phyloP scores from a whole-genome alignment of 306 rosid genomes.

The Trifolium pratense region DNA sequence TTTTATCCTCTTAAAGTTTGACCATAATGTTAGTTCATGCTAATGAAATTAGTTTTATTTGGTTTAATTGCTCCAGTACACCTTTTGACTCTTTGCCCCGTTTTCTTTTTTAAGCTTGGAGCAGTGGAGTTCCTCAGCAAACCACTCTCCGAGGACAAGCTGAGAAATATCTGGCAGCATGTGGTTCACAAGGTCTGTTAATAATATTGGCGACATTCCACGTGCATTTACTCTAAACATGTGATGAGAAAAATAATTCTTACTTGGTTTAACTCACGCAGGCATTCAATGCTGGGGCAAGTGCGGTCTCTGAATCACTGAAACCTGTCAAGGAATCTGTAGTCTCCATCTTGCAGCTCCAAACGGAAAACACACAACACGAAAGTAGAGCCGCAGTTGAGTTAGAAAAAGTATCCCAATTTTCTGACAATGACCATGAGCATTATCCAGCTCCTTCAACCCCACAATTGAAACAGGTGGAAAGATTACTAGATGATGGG shows the following conservation, averaged over 20 bases:
- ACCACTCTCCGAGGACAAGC: conserved; percentile 89
- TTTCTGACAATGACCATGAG: conserved; percentile 56
- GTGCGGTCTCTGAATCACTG: conserved; percentile 52
- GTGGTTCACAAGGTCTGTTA: conserved; percentile 93
- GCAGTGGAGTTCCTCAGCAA: conserved; percentile 88
- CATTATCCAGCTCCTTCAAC: conserved; percentile 94
- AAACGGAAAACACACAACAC: conserved; percentile 50
- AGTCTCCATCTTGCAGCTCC: conserved; percentile 60
- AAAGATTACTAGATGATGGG: conserved; percentile 69
- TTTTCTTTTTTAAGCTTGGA: conserved; percentile 71
- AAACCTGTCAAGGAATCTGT: conserved; percentile 68
- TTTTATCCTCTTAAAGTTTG: conserved; percentile 16
- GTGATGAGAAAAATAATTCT: conserved; percentile 40
- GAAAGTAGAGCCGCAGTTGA: conserved; percentile 43
- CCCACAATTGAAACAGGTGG: conserved; percentile 80
- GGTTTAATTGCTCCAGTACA: conserved; percentile 8
- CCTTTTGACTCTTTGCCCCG: conserved; percentile 38
- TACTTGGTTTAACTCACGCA: conserved; percentile 52
- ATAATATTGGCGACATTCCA: conserved; percentile 8
- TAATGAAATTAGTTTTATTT: conserved; percentile 16
- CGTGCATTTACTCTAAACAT: conserved; percentile 19
- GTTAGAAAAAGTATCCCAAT: conserved; percentile 40
- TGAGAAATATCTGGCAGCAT: conserved; percentile 97
- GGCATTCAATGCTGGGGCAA: conserved; percentile 84
- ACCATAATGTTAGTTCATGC: no score